phyloP scores from a whole-genome alignment of 208 protist species.

The Leishmania mexicana region DNA sequence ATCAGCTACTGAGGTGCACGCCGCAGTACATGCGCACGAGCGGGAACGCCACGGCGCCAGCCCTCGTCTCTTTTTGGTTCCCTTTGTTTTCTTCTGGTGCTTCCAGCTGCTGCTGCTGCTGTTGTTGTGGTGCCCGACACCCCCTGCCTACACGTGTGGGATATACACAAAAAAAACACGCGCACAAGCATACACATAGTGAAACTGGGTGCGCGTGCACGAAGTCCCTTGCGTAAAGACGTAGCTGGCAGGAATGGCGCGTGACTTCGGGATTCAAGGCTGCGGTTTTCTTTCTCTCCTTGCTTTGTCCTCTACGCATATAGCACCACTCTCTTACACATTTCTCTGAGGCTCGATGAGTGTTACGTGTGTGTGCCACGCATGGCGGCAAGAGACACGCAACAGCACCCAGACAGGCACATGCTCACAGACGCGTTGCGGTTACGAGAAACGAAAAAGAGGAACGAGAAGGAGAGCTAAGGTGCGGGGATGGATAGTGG shows the following conservation, averaged over 20 bases:
- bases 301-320: background rate
- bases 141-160: background rate
- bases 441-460: background rate
- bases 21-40: background rate
- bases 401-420: background rate
- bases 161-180: background rate
- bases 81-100: constrained; percentile 15
- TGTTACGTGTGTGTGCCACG: background rate
- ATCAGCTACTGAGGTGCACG: background rate
- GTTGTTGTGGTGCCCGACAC: background rate
- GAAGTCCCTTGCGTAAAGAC: background rate
- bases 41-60: background rate
- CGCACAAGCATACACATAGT: background rate
- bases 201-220: background rate
- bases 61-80: background rate
- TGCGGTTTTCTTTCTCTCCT: background rate
- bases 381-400: background rate
- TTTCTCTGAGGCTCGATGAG: background rate
- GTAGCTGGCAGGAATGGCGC: background rate
- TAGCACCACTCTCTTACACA: background rate
- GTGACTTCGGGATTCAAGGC: background rate
- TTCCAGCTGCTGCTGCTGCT: background rate
- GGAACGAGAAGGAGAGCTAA: background rate
- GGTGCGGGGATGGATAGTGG: background rate
- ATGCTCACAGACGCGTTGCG: background rate